Evolutionary conservation across 306 rosid species (phyloP), one percentile per base, ranked within the genome.

Genomic region (Malus orientalis): DNA sequence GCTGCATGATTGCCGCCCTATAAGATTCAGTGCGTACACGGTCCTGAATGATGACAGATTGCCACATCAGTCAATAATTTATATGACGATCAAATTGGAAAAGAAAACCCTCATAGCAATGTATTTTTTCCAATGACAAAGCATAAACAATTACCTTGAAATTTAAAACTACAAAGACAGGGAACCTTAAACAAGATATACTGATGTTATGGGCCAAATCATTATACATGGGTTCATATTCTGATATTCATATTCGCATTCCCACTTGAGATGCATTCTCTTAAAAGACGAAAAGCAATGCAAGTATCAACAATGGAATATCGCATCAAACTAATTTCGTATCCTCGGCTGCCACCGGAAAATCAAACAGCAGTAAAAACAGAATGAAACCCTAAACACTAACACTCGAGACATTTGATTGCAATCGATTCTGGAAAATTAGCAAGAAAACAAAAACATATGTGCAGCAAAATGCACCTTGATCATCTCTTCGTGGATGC

Each of bases 401-500:
- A 40, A 58, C n/a, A 40, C 22, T 73, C 3, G 22, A 54, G 54
- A 44, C 20, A 29, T 55, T 72, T 72, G 1, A 3, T 10, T 22
- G 42, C 22, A 40, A 57, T 57, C 23, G 14, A 32, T 32, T 64
- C 45, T 15, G 45, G 30, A 29, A 53, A 22, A 19, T 3, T 51
- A 18, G 29, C 29, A 61, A 76, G 51, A 3, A 61, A n/a, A 4
- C 49, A 44, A 44, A 44, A 10, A 44, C 49, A 71, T 9, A 58
- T 11, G n/a, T 1, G n/a, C 45, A 67, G 49, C 14, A 44, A 36
- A 49, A 29, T 25, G 38, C 8, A 44, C 98, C 98, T 95, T 95
- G 84, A 95, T 92, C 98, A 95, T 95, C 77, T 90, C 98, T 75
- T 95, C 96, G 79, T 95, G 98, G 79, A 95, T 90, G 20, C 98